phyloP scores from a whole-genome alignment of 2,329 filamentous ascomycete genomes.

The Sporothrix sp. region DNA sequence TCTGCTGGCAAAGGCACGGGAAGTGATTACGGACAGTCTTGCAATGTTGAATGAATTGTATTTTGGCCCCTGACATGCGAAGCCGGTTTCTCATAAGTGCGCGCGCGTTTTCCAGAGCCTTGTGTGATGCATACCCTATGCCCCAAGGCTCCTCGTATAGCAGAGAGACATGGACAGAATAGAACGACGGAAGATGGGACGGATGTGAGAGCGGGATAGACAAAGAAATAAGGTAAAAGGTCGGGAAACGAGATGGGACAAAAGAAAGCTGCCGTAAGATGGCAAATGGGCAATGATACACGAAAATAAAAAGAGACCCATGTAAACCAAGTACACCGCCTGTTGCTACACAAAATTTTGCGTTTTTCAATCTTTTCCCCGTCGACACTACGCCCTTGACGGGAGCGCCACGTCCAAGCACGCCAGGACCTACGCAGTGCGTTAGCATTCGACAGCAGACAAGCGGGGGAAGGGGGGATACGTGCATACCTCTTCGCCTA shows the following conservation, averaged over 20 bases:
- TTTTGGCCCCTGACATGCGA: background rate
- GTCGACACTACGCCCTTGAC: conserved; percentile 11
- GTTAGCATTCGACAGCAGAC: conserved; percentile 11
- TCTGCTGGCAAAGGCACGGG: no score
- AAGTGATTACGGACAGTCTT: no score
- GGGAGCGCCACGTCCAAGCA: conserved; percentile 19
- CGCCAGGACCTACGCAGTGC: conserved; percentile 12
- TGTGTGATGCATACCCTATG: conserved; percentile 12
- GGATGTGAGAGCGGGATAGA: no score
- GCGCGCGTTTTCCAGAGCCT: conserved; percentile 10
- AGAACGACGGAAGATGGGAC: background rate
- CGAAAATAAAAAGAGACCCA: background rate
- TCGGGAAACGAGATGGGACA: background rate
- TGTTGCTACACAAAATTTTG: background rate
- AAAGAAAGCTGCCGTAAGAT: background rate
- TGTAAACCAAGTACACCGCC: conserved; percentile 3
- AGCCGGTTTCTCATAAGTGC: background rate
- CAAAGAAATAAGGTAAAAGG: background rate
- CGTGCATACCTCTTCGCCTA: conserved; percentile 32
- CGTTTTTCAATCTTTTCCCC: background rate
- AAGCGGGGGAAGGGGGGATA: no score
- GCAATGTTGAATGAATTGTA: conserved; percentile 5
- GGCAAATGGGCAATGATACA: background rate
- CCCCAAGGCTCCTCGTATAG: conserved; percentile 8
- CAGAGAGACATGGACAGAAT: conserved; percentile 5